phyloP scores from a whole-genome alignment of 192 early-diverging fungal species.

The Ambispora gerdemannii region DNA sequence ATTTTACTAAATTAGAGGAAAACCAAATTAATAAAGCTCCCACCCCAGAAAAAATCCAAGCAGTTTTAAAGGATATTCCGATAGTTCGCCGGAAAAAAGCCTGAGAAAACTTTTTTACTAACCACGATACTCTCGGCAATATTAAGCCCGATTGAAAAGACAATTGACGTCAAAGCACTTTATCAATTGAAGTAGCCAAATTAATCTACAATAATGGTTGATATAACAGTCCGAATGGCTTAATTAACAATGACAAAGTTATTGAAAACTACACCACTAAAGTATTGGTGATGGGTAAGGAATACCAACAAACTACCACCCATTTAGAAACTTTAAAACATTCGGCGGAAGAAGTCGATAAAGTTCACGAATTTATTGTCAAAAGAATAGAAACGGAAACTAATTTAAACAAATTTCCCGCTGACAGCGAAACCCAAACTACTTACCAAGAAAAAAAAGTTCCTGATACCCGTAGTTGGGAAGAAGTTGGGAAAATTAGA shows the following conservation, averaged over 20 bases:
- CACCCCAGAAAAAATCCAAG: constrained; percentile 1
- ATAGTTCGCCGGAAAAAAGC: not conserved
- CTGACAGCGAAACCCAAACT: not conserved
- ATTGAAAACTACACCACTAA: constrained; percentile 7
- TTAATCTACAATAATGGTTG: constrained; percentile 1
- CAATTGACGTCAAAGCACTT: not conserved
- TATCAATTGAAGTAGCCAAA: not conserved
- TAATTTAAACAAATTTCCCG: constrained; percentile 13
- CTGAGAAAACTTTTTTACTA: constrained; percentile 3
- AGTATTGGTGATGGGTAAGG: not conserved
- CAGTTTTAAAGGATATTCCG: not conserved
- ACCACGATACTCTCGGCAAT: not conserved
- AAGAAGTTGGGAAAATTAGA: not conserved
- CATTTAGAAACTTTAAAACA: not conserved
- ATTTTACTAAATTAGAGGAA: not conserved
- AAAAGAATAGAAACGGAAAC: not conserved
- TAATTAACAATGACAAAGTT: constrained; percentile 10
- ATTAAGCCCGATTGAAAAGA: not conserved
- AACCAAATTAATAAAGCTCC: not conserved
- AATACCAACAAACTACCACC: not conserved
- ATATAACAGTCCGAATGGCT: constrained; percentile 10
- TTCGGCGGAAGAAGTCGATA: constrained; percentile 3
- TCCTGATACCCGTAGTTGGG: not conserved
- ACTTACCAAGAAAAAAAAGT: constrained; percentile 7
- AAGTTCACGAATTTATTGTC: constrained; percentile 8